Conservation (phyloP, 768 basidiomycete species). For the Amanita muscaria region DNA sequence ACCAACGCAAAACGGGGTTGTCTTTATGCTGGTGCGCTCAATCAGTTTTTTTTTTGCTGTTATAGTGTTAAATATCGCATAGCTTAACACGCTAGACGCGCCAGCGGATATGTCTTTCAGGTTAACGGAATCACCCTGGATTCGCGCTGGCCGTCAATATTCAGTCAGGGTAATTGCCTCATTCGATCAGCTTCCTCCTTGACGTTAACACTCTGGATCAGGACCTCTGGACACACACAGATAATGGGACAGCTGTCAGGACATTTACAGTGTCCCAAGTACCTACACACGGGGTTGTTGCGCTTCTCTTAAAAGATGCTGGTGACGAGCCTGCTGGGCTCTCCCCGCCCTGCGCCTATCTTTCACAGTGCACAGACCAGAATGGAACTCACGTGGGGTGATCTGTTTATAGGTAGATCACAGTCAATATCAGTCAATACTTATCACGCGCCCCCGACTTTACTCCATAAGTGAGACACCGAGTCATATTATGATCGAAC, state of each 20-base stretch:
- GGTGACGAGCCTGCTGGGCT: constrained; percentile 41
- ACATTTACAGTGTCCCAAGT: constrained; percentile 37
- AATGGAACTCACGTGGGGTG: constrained; percentile 35
- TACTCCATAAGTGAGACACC: too few species aligned
- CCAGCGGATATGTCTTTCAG: constrained; percentile 47
- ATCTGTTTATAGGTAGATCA: too few species aligned
- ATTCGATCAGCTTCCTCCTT: too few species aligned
- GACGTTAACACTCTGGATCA: too few species aligned
- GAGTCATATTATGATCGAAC: not conserved
- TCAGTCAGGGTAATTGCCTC: constrained; percentile 38
- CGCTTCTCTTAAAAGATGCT: constrained; percentile 40
- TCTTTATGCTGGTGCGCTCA: constrained; percentile 51
- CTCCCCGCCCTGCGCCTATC: constrained; percentile 43
- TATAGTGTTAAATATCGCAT: not conserved
- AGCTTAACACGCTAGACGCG: constrained; percentile 50
- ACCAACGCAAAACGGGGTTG: constrained; percentile 45
- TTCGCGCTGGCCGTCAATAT: constrained; percentile 54
- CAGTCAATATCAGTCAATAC: too few species aligned
- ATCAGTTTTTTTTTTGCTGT: not conserved
- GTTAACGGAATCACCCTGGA: constrained; percentile 57
- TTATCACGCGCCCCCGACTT: too few species aligned
- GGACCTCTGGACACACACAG: constrained; percentile 51
- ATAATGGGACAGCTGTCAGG: constrained; percentile 45
- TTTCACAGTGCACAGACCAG: constrained; percentile 39
- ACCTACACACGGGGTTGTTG: constrained; percentile 49